Base-by-base conservation (phyloP, 108 stramenopile genomes). In the Aurantiochytrium sp. region DNA sequence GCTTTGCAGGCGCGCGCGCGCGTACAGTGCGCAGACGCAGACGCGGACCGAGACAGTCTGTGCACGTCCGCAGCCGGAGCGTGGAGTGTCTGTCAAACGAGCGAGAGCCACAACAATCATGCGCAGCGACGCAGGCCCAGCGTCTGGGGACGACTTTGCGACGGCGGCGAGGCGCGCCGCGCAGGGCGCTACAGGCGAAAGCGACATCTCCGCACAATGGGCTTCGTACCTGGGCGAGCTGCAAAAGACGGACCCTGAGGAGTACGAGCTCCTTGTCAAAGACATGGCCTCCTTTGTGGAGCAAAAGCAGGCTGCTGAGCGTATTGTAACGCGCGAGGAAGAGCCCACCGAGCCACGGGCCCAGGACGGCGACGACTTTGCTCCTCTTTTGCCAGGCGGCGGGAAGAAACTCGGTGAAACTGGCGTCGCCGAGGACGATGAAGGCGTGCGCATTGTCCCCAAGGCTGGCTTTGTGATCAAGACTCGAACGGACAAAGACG, bases 241-340 rank as follows among this genome's bases (percentile, higher is more conserved):
- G 49, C 43, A 92, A 88, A 60, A 89, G 88, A 49, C 51, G 4
- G 72, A 91, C 45, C 92, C 92, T 12, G 90, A 89, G n/a, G 59
- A 69, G 53, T 92, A 83, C 76, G 51, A 83, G 51, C 51, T 83
- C 43, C 76, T 92, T 60, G 76, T 72, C 5, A 8, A 72, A 58
- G 53, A 90, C 47, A 89, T 91, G 58, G 72, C 58, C 14, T n/a
- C 69, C 23, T 23, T 90, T 28, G 88, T 58, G 73, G 55, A n/a
- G 72, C 45, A 76, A 44, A 58, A 72, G 72, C 44, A 59, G 49
- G 87, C 64, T 16, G 59, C 58, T 5, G 88, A 53, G 35, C 28
- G 16, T 45, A 19, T 29, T 18, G 60, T 19, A n/a, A 21, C 60
- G 44, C 60, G 44, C 60, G 60, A 58, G 4, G 59, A 53, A 59